Conservation (phyloP, 331 rosid species). For the Rosa hybrid region DNA sequence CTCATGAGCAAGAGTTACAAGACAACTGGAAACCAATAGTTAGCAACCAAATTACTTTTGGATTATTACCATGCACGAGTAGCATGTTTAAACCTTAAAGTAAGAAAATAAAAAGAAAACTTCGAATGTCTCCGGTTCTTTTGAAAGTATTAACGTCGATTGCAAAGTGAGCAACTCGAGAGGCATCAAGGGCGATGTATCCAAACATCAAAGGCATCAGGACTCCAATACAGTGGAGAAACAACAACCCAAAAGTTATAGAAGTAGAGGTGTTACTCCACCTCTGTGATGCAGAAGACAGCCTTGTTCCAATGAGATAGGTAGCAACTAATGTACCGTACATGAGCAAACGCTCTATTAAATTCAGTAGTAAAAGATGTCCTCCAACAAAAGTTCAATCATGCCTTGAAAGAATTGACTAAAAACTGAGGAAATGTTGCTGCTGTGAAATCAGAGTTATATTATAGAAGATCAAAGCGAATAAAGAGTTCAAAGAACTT, state of each 20-base stretch:
- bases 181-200: too few species aligned
- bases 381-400: not conserved
- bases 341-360: not conserved
- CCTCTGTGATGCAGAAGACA: not conserved
- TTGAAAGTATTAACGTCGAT: not conserved
- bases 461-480: not conserved
- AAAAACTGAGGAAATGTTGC: not conserved
- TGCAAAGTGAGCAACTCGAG: not conserved
- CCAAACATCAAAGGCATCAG: not conserved
- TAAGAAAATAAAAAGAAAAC: not conserved
- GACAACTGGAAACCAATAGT: not conserved
- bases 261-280: not conserved
- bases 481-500: not conserved
- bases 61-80: not conserved
- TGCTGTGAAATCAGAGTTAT: not conserved
- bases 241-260: not conserved
- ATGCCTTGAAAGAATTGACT: too few species aligned
- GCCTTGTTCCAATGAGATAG: not conserved
- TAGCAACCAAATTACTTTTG: not conserved
- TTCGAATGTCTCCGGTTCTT: not conserved
- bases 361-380: not conserved
- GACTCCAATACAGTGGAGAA: not conserved
- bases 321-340: not conserved
- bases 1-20: not conserved
- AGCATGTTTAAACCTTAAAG: not conserved